Evolutionary conservation across 768 basidiomycete species (phyloP).

Genomic region (Podaxis sp.): DNA sequence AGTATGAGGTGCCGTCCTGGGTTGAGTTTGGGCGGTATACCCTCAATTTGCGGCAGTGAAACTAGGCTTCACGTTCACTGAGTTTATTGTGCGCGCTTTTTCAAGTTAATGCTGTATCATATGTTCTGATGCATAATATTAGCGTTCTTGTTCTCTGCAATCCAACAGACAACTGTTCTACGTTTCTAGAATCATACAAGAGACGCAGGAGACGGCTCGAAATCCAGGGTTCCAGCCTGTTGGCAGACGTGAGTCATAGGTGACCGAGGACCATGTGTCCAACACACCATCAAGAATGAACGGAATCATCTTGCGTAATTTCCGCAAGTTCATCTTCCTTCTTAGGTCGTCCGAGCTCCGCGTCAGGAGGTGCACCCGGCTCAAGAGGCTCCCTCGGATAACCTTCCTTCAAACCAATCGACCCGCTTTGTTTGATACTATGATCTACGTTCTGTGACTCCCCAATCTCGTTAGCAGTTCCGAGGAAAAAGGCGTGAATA

Average conservation of each 20-base stretch:
- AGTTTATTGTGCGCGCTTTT: too few relatives aligned
- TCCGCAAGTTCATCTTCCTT: slow-evolving; percentile 8
- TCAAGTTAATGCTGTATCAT: too few relatives aligned
- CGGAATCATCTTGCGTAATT: slow-evolving; percentile 7
- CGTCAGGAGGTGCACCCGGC: slow-evolving; percentile 7
- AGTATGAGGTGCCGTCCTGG: background rate
- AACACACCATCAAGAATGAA: background rate
- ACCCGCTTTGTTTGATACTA: background rate
- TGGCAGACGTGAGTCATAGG: too few relatives aligned
- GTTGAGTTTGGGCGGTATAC: background rate
- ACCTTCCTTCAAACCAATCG: slow-evolving; percentile 1
- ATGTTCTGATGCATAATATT: too few relatives aligned
- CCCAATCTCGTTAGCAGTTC: background rate
- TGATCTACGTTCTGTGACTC: background rate
- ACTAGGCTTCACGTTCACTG: background rate
- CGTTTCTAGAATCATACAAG: too few relatives aligned
- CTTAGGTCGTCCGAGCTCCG: slow-evolving; percentile 8
- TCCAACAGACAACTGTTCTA: too few relatives aligned
- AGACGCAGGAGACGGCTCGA: too few relatives aligned
- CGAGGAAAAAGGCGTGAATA: background rate
- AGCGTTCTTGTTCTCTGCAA: too few relatives aligned
- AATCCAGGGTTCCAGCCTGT: too few relatives aligned
- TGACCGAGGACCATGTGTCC: background rate
- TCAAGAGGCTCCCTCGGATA: slow-evolving; percentile 10
- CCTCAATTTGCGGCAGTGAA: background rate